Base-by-base conservation (phyloP, 768 basidiomycete genomes). In the Agaricus bisporus region DNA sequence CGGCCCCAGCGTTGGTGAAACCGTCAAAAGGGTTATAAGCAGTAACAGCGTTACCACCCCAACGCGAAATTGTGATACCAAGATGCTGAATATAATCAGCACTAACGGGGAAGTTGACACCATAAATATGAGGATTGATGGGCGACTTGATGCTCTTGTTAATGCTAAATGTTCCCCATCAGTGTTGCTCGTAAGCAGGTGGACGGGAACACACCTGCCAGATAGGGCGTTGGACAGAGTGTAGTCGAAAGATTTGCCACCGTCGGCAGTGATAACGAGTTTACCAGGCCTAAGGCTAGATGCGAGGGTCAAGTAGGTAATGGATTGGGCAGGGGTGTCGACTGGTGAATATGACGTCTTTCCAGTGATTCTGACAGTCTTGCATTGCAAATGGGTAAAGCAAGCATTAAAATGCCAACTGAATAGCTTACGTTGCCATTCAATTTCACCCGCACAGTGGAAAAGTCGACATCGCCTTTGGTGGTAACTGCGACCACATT, bases 1-100 rank as follows among this genome's bases (percentile, higher is more conserved):
- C 79, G 35, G 66, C 71, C 41, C 77, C 79, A 5, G 79, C 79
- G 51, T 79, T 79, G 3, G 77, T 79, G 58, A 78, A 79, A 18
- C 68, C 68, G 15, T 76, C 77, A 47, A 70, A 66, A 1, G 76
- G 76, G 56, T 80, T 80, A 61, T 80, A 80, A 4, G 79, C 75
- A 4, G 78, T 80, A 4, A 77, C 77, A 18, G 78, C 76, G 54
- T 78, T 78, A 39, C 78, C 79, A 50, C 79, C 79, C 78, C 78
- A 80, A 39, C 79, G 74, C 45, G 73, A 72, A 48, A 79, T 68
- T 6, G 77, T 73, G 5, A 78, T 68, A 48, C 79, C 79, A 17
- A 80, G 67, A 51, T 74, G 66, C 37, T 74, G 59, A 55, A 81
- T 73, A 60, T 78, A 79, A 47, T 63, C 60, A 8, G 73, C 72